Conservation (phyloP, 2,329 filamentous ascomycete species). For the Clonostachys byssicola region DNA sequence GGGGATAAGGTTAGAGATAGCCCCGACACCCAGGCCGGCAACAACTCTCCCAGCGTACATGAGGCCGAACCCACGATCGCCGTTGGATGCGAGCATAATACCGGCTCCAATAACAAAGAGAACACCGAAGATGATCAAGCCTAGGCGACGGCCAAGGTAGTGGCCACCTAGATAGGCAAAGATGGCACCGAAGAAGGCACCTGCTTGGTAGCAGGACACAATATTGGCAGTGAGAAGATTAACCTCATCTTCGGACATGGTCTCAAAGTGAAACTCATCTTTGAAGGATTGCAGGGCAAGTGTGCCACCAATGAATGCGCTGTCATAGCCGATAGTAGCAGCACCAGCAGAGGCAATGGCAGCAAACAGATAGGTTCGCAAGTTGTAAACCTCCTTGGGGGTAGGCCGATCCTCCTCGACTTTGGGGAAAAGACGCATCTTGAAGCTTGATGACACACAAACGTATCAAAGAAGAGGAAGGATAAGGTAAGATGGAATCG, state of each 20-base stretch:
- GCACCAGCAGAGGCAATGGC: constrained; percentile 28
- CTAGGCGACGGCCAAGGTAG: constrained; percentile 16
- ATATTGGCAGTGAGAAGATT: constrained; percentile 58
- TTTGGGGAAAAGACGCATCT: constrained; percentile 20
- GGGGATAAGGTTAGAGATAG: constrained; percentile 34
- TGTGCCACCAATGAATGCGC: constrained; percentile 65
- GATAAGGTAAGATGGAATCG: no score
- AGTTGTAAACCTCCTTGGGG: constrained; percentile 29
- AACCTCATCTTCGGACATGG: constrained; percentile 31
- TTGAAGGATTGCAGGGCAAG: constrained; percentile 58
- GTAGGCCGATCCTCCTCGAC: constrained; percentile 28
- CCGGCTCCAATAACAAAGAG: constrained; percentile 31
- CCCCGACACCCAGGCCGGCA: constrained; percentile 38
- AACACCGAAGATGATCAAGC: neutral
- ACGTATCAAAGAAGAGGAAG: no score
- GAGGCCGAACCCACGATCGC: constrained; percentile 37
- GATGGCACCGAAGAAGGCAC: constrained; percentile 65
- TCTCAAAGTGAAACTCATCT: constrained; percentile 51
- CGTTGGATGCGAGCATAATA: constrained; percentile 53
- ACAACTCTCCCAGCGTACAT: constrained; percentile 47
- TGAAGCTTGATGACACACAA: neutral
- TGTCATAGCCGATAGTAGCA: constrained; percentile 35
- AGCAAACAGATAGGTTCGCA: constrained; percentile 22
- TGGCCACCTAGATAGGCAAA: constrained; percentile 46
- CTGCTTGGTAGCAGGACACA: constrained; percentile 64